Percentiles rank a stretch among this genome's conserved stretches.
Conservation (phyloP, 805 yeast genomes). For the Diddensiella transvaalensis region DNA sequence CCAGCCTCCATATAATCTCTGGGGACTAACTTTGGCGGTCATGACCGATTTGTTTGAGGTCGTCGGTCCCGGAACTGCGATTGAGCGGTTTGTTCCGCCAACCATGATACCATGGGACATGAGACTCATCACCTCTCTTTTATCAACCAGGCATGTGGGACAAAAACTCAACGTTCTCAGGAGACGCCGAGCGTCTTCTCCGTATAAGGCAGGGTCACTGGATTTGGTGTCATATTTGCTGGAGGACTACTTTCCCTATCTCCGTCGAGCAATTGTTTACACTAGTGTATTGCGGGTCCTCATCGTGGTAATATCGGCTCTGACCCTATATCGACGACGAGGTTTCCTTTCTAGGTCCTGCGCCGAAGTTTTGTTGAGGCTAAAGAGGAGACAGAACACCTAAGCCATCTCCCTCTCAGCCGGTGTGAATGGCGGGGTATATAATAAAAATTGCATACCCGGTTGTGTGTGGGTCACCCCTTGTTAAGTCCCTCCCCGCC, state of each 20-base stretch:
- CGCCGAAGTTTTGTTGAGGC: too few relatives aligned
- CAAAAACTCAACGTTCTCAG: neutral
- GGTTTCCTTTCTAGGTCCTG: too few relatives aligned
- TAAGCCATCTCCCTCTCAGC: too few relatives aligned
- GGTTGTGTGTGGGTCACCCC: too few relatives aligned
- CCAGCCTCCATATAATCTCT: slow-evolving; percentile 30
- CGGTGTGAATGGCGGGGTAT: too few relatives aligned
- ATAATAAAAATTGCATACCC: too few relatives aligned
- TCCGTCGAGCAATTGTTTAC: slow-evolving; percentile 22
- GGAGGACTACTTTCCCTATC: slow-evolving; percentile 26
- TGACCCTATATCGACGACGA: too few relatives aligned
- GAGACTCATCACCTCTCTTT: slow-evolving; percentile 20
- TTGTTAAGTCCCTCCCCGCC: too few relatives aligned
- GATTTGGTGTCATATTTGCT: slow-evolving; percentile 25
- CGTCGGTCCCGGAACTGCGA: slow-evolving; percentile 21
- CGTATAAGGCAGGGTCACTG: slow-evolving; percentile 19
- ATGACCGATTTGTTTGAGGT: slow-evolving; percentile 31
- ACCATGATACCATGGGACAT: slow-evolving; percentile 27
- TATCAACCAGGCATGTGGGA: slow-evolving; percentile 8
- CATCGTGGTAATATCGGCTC: neutral
- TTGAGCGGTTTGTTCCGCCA: slow-evolving; percentile 21
- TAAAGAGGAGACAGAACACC: too few relatives aligned
- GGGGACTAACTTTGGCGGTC: slow-evolving; percentile 39
- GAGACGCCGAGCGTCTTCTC: neutral
- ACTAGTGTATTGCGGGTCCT: slow-evolving; percentile 11